These are phyloP conservation scores for Penicillium palitans DNA, from an alignment of 2,329 filamentous ascomycete genomes.

Conservation along the genomic window DNA sequence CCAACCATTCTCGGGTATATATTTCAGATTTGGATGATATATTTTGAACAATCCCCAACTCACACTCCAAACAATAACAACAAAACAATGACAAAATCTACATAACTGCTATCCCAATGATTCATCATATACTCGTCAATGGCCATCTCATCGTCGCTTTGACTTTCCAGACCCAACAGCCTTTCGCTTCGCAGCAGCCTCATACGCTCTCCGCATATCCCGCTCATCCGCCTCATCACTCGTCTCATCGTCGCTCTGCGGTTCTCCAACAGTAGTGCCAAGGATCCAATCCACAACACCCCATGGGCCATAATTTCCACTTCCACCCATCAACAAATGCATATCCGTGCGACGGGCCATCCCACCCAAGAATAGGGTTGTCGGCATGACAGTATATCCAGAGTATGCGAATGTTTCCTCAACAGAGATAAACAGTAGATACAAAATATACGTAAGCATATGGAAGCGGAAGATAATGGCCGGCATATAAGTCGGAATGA, in stretches of 20 bases:
- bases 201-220: conserved; percentile 31
- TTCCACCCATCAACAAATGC: conserved; percentile 52
- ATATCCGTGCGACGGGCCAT: conserved; percentile 59
- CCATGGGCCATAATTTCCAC: conserved; percentile 49
- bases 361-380: conserved; percentile 58
- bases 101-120: background rate
- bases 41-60: background rate
- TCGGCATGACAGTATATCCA: conserved; percentile 60
- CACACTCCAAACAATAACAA: background rate
- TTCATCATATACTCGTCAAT: background rate
- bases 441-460: conserved; percentile 59
- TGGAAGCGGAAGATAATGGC: conserved; percentile 60
- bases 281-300: conserved; percentile 49
- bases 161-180: conserved; percentile 17
- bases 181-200: conserved; percentile 34
- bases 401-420: conserved; percentile 62
- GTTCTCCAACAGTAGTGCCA: conserved; percentile 43
- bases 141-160: conserved; percentile 7
- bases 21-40: background rate
- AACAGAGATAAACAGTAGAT: conserved; percentile 56
- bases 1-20: background rate
- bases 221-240: conserved; percentile 41
- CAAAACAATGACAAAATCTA: background rate
- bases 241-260: conserved; percentile 52
- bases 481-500: conserved; percentile 58